phyloP scores from a whole-genome alignment of 75 land plant species.

The Picea glauca region DNA sequence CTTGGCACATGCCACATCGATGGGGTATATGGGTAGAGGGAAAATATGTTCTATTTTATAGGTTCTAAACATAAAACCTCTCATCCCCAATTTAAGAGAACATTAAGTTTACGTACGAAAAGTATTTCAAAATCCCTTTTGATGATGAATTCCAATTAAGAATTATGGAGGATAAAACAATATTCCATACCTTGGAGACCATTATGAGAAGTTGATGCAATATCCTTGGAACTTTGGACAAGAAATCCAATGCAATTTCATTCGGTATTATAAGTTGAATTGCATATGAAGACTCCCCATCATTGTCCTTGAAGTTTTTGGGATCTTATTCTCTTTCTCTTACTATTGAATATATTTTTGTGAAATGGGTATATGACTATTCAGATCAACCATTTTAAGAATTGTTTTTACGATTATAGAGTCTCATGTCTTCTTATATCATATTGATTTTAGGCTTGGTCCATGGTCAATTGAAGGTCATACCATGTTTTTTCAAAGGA shows the following conservation, averaged over 20 bases:
- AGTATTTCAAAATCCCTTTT: background rate
- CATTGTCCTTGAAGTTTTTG: background rate
- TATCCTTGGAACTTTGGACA: conserved; percentile 5
- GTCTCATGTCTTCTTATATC: no score
- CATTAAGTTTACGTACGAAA: background rate
- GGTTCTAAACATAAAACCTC: background rate
- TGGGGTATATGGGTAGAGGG: background rate
- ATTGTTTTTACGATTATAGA: no score
- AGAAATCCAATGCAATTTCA: conserved; percentile 11
- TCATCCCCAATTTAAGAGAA: conserved; percentile 6
- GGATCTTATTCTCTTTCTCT: background rate
- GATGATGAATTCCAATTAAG: background rate
- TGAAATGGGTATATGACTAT: background rate
- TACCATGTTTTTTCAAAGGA: no score
- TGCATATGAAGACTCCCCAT: background rate
- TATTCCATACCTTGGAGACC: conserved; percentile 9
- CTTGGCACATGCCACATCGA: background rate
- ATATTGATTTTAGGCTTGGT: no score
- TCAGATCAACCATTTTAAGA: no score
- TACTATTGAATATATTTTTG: background rate
- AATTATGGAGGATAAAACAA: background rate
- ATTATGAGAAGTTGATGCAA: background rate
- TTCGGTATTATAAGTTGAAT: conserved; percentile 8
- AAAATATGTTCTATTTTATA: background rate
- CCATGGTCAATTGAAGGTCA: no score